These are phyloP conservation scores for Scenedesmus sp. DNA, from an alignment of 163 green algal genomes.

Conservation along the genomic window DNA sequence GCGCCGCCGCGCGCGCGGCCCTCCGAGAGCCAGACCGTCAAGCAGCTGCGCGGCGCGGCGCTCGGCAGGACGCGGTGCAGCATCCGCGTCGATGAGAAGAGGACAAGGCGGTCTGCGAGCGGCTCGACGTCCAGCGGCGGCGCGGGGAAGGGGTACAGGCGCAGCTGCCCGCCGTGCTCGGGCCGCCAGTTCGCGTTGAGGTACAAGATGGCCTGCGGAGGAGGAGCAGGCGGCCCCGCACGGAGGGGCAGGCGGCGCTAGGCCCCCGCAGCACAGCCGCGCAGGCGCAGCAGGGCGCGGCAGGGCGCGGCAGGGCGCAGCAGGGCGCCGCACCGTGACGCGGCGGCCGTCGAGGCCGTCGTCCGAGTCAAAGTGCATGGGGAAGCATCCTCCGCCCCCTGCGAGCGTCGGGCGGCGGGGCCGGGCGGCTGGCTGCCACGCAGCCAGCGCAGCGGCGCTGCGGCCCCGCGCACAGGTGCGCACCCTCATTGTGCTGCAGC, in stretches of 20 bases:
- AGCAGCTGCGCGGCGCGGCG: slow-evolving; percentile 63
- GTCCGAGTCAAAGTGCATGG: slow-evolving; percentile 83
- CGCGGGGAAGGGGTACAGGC: slow-evolving; percentile 79
- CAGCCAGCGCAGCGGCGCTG: too few relatives aligned
- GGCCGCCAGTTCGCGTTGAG: slow-evolving; percentile 74
- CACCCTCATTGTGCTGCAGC: slow-evolving; percentile 76
- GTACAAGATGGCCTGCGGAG: slow-evolving; percentile 81
- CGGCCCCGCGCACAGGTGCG: too few relatives aligned
- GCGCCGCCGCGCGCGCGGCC: slow-evolving; percentile 8
- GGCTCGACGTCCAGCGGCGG: slow-evolving; percentile 71
- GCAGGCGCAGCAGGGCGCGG: not conserved
- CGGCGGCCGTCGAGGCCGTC: slow-evolving; percentile 67
- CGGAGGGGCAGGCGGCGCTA: not conserved
- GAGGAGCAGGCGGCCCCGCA: not conserved
- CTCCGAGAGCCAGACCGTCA: slow-evolving; percentile 82
- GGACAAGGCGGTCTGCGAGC: slow-evolving; percentile 70
- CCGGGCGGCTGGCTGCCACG: too few relatives aligned
- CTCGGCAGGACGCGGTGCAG: slow-evolving; percentile 59
- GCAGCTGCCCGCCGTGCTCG: slow-evolving; percentile 69
- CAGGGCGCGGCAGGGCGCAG: not conserved
- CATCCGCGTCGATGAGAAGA: slow-evolving; percentile 80
- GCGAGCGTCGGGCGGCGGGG: not conserved
- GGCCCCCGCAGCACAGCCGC: not conserved
- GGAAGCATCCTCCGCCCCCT: slow-evolving; percentile 75
- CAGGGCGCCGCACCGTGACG: not conserved